Evolutionary conservation across 441 rosid genomes (phyloP).

Genomic region (Gossypium schwendimanii): DNA sequence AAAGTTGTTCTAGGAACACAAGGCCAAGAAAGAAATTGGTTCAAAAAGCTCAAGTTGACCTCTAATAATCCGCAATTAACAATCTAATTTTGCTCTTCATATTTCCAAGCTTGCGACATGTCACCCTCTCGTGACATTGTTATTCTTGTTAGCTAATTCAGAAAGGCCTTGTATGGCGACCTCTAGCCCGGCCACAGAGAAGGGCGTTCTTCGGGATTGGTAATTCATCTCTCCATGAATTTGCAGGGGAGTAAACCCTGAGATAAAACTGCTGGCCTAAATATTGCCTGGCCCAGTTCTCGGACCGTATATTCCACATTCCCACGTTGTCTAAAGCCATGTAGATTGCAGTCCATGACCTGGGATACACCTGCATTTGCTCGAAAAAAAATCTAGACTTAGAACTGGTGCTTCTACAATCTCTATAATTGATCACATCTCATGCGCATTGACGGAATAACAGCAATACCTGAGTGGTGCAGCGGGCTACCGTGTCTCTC

Average conservation of each 20-base stretch:
- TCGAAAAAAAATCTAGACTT: not conserved
- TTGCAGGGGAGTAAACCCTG: conserved; percentile 47
- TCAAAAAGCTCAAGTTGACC: conserved; percentile 17
- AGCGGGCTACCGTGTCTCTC: conserved; percentile 51
- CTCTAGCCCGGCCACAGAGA: conserved; percentile 48
- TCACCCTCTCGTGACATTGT: conserved; percentile 41
- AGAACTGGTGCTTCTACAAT: not conserved
- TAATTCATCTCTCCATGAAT: conserved; percentile 47
- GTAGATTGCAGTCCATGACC: conserved; percentile 56
- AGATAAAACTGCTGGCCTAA: conserved; percentile 62
- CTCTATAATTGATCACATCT: not conserved
- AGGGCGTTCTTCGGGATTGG: conserved; percentile 53
- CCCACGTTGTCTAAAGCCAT: conserved; percentile 62
- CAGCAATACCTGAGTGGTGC: conserved; percentile 38
- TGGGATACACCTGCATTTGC: conserved; percentile 45
- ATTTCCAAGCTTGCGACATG: not conserved
- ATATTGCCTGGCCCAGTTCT: conserved; percentile 61
- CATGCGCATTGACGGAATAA: not conserved
- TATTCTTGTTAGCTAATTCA: conserved; percentile 2
- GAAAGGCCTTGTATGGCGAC: conserved; percentile 49
- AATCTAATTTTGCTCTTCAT: not conserved
- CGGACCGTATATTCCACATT: conserved; percentile 70
- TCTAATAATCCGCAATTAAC: not conserved
- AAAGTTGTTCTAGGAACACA: not conserved
- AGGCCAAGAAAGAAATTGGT: not conserved